Conservation (phyloP, 192 early-diverging fungal genomes). For the Coemansia sp. region DNA sequence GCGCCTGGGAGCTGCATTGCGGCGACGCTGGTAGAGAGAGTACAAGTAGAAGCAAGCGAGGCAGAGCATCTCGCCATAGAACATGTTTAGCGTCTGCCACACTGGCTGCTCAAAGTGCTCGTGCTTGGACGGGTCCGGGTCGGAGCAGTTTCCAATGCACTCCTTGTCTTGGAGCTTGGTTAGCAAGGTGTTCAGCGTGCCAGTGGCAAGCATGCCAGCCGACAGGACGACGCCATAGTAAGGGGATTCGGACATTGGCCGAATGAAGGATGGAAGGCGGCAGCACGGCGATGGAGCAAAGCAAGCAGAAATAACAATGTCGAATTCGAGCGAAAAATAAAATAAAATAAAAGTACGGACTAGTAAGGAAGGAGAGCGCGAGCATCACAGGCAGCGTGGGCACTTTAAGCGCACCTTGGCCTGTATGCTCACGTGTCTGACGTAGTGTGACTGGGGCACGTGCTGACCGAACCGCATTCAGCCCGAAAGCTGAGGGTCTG, state of each 20-base stretch:
- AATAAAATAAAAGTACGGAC: background rate
- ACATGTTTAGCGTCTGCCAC: slow-evolving; percentile 99
- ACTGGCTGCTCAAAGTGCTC: slow-evolving; percentile 94
- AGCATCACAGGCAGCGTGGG: background rate
- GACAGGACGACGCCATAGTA: slow-evolving; percentile 58
- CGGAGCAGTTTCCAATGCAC: slow-evolving; percentile 89
- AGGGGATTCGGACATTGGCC: slow-evolving; percentile 27
- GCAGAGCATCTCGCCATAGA: slow-evolving; percentile 88
- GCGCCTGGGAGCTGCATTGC: background rate
- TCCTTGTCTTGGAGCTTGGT: slow-evolving; percentile 91
- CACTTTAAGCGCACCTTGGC: background rate
- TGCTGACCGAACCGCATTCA: slow-evolving; percentile 11
- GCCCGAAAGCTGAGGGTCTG: too few species aligned
- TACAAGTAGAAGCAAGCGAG: slow-evolving; percentile 67
- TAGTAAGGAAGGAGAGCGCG: background rate
- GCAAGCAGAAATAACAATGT: background rate
- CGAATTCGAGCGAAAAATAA: slow-evolving; percentile 2
- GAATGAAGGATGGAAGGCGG: slow-evolving; percentile 3
- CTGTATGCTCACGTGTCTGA: slow-evolving; percentile 4
- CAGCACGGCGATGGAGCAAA: background rate
- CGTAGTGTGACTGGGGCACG: background rate
- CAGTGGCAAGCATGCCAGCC: slow-evolving; percentile 75
- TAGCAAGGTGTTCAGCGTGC: slow-evolving; percentile 79
- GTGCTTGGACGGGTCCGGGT: slow-evolving; percentile 66
- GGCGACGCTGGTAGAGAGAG: slow-evolving; percentile 28